Base-by-base conservation (phyloP, 192 early-diverging fungal genomes). In the Cladochytrium replicatum region DNA sequence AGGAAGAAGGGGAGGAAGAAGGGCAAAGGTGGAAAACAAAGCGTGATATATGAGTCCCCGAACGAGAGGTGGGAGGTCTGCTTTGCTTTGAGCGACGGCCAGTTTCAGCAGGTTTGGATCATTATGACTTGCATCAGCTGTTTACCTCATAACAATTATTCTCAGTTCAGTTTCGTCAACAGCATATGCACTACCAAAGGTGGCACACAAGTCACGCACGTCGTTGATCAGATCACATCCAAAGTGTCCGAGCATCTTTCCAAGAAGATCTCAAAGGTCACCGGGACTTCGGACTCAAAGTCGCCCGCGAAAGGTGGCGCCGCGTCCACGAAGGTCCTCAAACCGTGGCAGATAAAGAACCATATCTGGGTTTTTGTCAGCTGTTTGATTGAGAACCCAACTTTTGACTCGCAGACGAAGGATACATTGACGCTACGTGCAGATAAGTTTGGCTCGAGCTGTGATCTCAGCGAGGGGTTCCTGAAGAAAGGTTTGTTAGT, bases 371-470 rank as follows among this genome's bases (percentile, higher is more conserved):
- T 99, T 9, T 99, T 93, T 77, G 74, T 99, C 57, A 99, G 96
- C 65, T 84, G 81, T 61, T 52, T 82, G 46, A 94, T 99, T 43
- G 89, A 85, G 49, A 99, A 96, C 52, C 89, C 93, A 4, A 67
- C 86, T 5, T 99, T 99, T 64, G 89, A 96, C 65, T 93, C 90
- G 26, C 95, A 99, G 66, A 99, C 91, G 21, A 96, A 99, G 61
- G 93, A 95, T 54, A 91, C 69, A 46, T 73, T 99, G 81, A 99
- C 91, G 11, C 64, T 93, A 41, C 72, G 81, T 29, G 29, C 54
- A 17, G 70, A 77, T 0, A 55, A 73, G 1, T 97, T 99, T 63
- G 88, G 87, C 6, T 88, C 86, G 29, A 89, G 73, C 37, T 91
- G 84, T 60, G 61, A 61, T 32, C 46, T 87, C 7, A 61, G 64